A percentile compares a stretch with the other conserved stretches of the same genome.
Conservation (phyloP, 345 rosid genomes). For the Gossypium thurberi region DNA sequence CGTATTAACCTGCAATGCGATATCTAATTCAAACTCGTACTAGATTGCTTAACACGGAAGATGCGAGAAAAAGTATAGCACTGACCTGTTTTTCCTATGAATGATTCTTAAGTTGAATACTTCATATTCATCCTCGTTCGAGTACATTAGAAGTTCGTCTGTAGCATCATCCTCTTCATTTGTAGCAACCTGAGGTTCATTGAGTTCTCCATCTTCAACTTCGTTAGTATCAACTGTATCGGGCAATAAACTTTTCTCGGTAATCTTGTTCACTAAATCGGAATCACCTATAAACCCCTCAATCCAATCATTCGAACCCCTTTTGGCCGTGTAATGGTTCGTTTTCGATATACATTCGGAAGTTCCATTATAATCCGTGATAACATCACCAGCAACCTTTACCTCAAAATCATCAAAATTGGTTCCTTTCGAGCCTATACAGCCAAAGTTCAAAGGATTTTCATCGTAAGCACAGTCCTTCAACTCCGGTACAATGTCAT, state of each 20-base stretch:
- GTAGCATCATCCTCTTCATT: constrained; percentile 29
- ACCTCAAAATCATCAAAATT: constrained; percentile 17
- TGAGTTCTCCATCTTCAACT: constrained; percentile 25
- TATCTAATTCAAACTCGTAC: not conserved
- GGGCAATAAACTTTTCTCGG: constrained; percentile 14
- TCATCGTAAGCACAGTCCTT: constrained; percentile 15
- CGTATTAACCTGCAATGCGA: constrained; percentile 15
- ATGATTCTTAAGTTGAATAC: constrained; percentile 73
- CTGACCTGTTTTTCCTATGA: constrained; percentile 86
- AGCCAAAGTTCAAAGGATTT: constrained; percentile 13
- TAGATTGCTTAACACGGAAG: not conserved
- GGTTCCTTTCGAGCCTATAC: constrained; percentile 22
- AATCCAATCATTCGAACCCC: constrained; percentile 17
- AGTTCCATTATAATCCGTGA: constrained; percentile 14
- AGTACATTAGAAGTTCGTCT: constrained; percentile 42
- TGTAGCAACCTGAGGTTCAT: constrained; percentile 27
- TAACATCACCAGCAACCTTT: constrained; percentile 13
- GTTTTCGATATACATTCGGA: constrained; percentile 4
- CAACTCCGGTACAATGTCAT: constrained; percentile 9
- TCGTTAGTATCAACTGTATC: constrained; percentile 14
- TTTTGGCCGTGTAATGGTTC: constrained; percentile 13
- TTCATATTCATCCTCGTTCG: constrained; percentile 65
- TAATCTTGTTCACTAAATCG: constrained; percentile 9
- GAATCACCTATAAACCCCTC: constrained; percentile 21
- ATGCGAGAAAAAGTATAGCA: not conserved